Evolutionary conservation across 192 early-diverging fungal species (phyloP).

Genomic region (Umbelopsis sp.): DNA sequence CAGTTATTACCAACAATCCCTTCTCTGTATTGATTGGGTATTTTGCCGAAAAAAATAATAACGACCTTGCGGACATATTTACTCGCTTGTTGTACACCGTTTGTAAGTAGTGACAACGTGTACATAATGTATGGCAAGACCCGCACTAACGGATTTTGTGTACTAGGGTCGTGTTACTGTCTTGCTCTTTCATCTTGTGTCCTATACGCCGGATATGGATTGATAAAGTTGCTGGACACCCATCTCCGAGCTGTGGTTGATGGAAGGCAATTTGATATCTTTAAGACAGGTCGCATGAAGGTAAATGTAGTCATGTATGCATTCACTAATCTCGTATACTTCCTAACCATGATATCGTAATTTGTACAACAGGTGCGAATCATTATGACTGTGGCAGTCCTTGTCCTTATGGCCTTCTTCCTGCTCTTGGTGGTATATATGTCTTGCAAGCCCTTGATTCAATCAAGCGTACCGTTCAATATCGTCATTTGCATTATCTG

Average conservation of each 20-base stretch:
- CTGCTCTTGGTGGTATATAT: background rate
- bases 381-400: background rate
- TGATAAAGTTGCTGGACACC: conserved; percentile 18
- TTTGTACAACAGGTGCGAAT: background rate
- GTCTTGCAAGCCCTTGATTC: background rate
- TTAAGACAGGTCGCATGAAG: conserved; percentile 29
- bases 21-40: conserved; percentile 17
- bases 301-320: background rate
- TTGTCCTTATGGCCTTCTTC: background rate
- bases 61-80: conserved; percentile 21
- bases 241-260: conserved; percentile 19
- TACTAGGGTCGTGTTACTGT: conserved; percentile 24
- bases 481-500: background rate
- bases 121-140: background rate
- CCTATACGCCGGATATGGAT: conserved; percentile 23
- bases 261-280: conserved; percentile 13
- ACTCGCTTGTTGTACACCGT: conserved; percentile 25
- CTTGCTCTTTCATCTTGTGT: conserved; percentile 2
- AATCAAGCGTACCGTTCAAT: background rate
- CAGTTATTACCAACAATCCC: conserved; percentile 25
- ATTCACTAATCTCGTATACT: no score
- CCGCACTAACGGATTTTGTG: background rate
- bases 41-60: background rate
- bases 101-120: conserved; percentile 1
- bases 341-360: background rate